These are phyloP conservation scores for Camellia sinensis DNA, from an alignment of 148 eudicot species.

Conservation along the genomic window DNA sequence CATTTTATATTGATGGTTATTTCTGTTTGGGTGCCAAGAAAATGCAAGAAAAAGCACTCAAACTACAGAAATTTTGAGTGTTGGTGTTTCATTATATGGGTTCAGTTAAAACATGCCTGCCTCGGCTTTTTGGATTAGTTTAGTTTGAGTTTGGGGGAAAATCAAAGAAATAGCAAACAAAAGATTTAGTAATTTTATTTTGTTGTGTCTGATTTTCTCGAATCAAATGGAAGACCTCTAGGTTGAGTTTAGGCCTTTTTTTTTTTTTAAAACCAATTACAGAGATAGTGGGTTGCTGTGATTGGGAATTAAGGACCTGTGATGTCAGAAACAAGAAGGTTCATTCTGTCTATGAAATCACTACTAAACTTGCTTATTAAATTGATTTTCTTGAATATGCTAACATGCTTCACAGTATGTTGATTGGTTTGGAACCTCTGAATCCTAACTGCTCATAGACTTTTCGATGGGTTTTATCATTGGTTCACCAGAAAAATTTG, in stretches of 20 bases:
- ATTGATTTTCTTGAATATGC: neutral
- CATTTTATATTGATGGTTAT: neutral
- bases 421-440: neutral
- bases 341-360: neutral
- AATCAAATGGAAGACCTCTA: neutral
- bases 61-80: too few species aligned
- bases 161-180: neutral
- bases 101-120: neutral
- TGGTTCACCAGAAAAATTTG: neutral
- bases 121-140: neutral
- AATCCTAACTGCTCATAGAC: neutral
- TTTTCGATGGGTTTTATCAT: neutral
- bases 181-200: neutral
- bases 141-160: neutral
- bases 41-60: neutral
- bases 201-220: neutral
- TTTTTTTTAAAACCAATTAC: neutral
- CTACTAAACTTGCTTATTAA: neutral
- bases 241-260: neutral
- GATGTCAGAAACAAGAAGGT: neutral
- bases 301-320: neutral
- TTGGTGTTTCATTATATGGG: neutral
- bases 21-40: neutral
- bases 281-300: slow-evolving; percentile 4
- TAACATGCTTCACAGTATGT: neutral